These are phyloP conservation scores for Ulota crispa DNA, from an alignment of 225 moss, liverwort and hornwort species.

Conservation along the genomic window DNA sequence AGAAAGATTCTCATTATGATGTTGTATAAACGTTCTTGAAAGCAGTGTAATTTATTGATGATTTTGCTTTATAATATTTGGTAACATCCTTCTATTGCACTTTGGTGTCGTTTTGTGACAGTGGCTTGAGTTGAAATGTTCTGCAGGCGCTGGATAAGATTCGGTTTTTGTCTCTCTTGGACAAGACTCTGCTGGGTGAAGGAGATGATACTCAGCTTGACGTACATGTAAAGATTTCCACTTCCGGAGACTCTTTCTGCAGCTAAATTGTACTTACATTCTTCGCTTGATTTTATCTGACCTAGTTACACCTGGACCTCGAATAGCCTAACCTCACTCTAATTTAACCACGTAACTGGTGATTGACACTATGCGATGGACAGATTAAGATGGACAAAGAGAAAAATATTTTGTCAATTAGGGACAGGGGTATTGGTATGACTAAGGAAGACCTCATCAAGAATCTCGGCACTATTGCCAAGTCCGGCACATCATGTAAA, in stretches of 20 bases:
- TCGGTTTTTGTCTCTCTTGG: constrained; percentile 62
- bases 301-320: not conserved
- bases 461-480: constrained; percentile 89
- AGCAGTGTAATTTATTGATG: not conserved
- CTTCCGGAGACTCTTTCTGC: accelerated
- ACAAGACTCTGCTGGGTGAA: constrained; percentile 66
- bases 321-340: not conserved
- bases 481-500: constrained; percentile 69
- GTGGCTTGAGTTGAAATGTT: not conserved
- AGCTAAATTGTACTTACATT: not conserved
- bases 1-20: not conserved
- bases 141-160: constrained; percentile 82
- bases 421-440: constrained; percentile 85
- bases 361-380: not conserved
- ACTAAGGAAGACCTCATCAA: constrained; percentile 89
- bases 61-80: not conserved
- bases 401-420: constrained; percentile 58
- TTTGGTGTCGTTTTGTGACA: not conserved
- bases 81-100: not conserved
- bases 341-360: not conserved
- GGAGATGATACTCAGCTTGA: constrained; percentile 62
- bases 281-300: not conserved
- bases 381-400: constrained; percentile 78
- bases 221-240: constrained; percentile 50
- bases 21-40: not conserved